Base-by-base conservation (phyloP, 805 yeast genomes). In the Candida patagonica region DNA sequence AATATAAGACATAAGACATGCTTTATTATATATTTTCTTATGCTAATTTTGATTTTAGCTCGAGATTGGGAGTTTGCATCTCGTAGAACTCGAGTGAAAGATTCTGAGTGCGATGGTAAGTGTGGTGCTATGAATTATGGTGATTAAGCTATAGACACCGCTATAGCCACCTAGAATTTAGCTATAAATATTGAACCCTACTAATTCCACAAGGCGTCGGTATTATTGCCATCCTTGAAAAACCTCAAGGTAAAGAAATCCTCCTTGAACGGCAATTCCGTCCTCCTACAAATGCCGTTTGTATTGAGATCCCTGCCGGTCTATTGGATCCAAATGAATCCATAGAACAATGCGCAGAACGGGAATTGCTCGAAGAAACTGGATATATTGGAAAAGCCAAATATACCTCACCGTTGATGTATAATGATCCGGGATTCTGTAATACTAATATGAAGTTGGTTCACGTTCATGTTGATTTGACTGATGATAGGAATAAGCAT, bases 221-320 rank as follows among this genome's bases (percentile, higher is more conserved):
- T 2, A 80, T 89, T 34, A 65, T 88, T 23, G 88, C 95, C 0
- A 65, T 87, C 13, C 60, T 87, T 38, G 70, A 75, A 46, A 61
- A 67, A 21, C 62, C 72, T 5, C 59, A 62, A 13, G 71, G 70
- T 16, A 71, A 76, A 3, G 76, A 73, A 45, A 67, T 63, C 48
- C 70, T 87, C 6, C 63, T 92, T 13, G 89, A 85, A 55, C 85
- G 84, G 56, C 98, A 89, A 59, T 89, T 81, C 63, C 71, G 98
- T 42, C 96, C 97, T 1, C 97, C 98, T 1, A 82, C 81, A 2
- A 80, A 72, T 39, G 89, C 86, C 15, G 85, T 89, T 6, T 80
- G 94, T 54, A 77, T 89, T 46, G 98, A 89, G 60, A 71, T 88
- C 57, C 98, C 98, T 1, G 98, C 98, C 0, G 98, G 98, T 0